phyloP scores from a whole-genome alignment of 768 basidiomycete species.

The Amanita brunnescens region DNA sequence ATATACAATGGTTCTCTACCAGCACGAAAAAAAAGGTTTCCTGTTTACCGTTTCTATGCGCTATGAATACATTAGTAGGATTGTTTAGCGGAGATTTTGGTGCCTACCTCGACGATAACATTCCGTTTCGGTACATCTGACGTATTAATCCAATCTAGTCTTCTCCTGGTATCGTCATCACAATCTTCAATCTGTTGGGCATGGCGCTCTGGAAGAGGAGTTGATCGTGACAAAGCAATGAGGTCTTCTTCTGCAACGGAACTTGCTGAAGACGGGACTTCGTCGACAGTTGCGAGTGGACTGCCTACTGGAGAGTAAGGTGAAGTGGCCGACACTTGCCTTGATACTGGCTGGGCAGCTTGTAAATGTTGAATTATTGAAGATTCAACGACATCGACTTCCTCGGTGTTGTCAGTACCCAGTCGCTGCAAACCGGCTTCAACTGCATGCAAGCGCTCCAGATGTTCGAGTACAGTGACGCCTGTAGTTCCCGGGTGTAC shows the following conservation, averaged over 20 bases:
- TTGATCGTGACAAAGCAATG: constrained; percentile 67
- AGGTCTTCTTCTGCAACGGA: constrained; percentile 65
- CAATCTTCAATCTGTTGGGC: constrained; percentile 27
- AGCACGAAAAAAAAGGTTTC: constrained; percentile 65
- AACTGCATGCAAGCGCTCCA: constrained; percentile 78
- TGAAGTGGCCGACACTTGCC: constrained; percentile 27
- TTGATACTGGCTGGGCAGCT: constrained; percentile 14
- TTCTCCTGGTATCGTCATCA: constrained; percentile 23
- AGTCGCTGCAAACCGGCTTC: constrained; percentile 72
- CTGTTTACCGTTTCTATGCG: constrained; percentile 66
- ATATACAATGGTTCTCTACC: constrained; percentile 28
- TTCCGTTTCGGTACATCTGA: constrained; percentile 38
- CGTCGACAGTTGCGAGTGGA: constrained; percentile 49
- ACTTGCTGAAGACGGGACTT: constrained; percentile 42
- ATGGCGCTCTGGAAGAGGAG: constrained; percentile 53
- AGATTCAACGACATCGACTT: constrained; percentile 59
- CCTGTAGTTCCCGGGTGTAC: constrained; percentile 84
- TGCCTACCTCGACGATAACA: constrained; percentile 65
- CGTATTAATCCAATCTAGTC: constrained; percentile 39
- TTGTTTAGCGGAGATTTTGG: neutral
- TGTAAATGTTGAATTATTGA: constrained; percentile 21
- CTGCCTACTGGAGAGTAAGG: too few relatives aligned
- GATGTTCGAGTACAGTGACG: constrained; percentile 75
- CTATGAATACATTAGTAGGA: constrained; percentile 25
- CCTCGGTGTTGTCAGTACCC: constrained; percentile 46